A percentile compares a stretch with the other conserved stretches of the same genome.
Evolutionary conservation across 495 filamentous ascomycete genomes (phyloP).

Genomic region (Tuber umbilicatum): DNA sequence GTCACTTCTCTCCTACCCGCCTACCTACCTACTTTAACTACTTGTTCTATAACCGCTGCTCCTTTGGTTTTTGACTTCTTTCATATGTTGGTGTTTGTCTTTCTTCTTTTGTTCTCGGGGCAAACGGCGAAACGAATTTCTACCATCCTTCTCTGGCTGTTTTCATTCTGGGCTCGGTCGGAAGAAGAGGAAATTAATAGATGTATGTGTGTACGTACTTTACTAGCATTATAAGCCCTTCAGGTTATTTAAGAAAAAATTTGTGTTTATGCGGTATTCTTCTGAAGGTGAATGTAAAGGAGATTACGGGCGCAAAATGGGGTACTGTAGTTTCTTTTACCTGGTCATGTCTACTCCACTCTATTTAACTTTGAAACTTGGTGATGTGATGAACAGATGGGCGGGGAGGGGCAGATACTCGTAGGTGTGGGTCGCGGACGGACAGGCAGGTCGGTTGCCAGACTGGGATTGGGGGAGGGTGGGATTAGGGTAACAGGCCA

Average conservation of each 20-base stretch:
- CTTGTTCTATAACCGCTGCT: neutral
- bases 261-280: neutral
- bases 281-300: neutral
- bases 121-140: neutral
- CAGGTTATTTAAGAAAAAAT: neutral
- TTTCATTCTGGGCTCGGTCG: neutral
- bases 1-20: neutral
- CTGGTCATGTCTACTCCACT: neutral
- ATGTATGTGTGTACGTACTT: neutral
- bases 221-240: neutral
- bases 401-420: neutral
- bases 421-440: neutral
- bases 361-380: too few relatives aligned
- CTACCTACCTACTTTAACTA: neutral
- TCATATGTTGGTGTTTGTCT: neutral
- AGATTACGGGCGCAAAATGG: neutral
- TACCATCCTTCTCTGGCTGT: neutral
- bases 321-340: neutral
- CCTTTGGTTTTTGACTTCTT: neutral
- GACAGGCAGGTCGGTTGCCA: neutral
- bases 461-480: neutral
- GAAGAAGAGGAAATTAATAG: neutral
- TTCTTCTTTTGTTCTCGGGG: neutral
- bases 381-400: neutral
- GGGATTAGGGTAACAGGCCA: neutral